phyloP scores from a whole-genome alignment of 805 yeast genomes.

The Sungouiella blattae region DNA sequence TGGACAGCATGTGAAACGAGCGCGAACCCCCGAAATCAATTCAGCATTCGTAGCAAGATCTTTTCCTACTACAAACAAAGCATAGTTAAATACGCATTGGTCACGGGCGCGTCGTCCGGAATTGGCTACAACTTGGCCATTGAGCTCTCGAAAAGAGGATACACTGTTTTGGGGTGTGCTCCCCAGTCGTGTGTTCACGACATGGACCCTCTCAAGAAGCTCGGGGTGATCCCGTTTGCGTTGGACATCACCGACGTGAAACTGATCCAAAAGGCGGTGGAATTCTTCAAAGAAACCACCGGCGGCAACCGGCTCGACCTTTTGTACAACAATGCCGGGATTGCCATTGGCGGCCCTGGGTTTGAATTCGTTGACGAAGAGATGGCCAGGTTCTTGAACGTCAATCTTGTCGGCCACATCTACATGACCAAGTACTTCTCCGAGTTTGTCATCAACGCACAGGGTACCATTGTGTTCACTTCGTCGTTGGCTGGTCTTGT shows the following conservation, averaged over 20 bases:
- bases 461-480: conserved; percentile 38
- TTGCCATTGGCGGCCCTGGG: conserved; percentile 26
- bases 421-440: conserved; percentile 30
- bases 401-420: conserved; percentile 39
- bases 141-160: conserved; percentile 28
- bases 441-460: conserved; percentile 25
- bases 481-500: conserved; percentile 29
- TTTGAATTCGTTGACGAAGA: conserved; percentile 27
- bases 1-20: too few species aligned
- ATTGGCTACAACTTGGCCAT: conserved; percentile 14
- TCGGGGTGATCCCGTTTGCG: conserved; percentile 24
- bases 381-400: conserved; percentile 23
- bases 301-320: conserved; percentile 31
- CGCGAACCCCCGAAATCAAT: too few species aligned
- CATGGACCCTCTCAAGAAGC: conserved; percentile 25
- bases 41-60: too few species aligned
- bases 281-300: conserved; percentile 19
- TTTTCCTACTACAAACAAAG: too few species aligned
- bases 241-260: conserved; percentile 33
- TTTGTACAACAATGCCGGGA: conserved; percentile 43
- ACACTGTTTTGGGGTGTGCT: conserved; percentile 35
- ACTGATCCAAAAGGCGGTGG: conserved; percentile 15
- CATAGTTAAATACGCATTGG: conserved; percentile 13
- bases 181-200: conserved; percentile 18
- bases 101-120: conserved; percentile 17